Percentiles rank a stretch among this genome's conserved stretches.
Conservation (phyloP, 192 early-diverging fungal genomes). For the Podila minutissima region DNA sequence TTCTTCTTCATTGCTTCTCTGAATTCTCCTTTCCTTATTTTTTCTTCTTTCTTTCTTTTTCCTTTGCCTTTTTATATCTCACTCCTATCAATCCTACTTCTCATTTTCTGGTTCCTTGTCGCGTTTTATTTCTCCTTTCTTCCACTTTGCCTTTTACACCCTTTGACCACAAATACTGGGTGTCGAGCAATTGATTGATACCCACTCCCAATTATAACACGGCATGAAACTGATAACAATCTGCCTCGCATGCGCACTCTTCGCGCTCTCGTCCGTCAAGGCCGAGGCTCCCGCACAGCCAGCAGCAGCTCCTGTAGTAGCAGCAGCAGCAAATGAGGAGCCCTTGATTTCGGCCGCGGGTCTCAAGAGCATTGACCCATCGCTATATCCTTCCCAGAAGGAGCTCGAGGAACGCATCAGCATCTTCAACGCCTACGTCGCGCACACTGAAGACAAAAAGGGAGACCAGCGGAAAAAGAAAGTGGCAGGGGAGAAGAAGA, state of each 20-base stretch:
- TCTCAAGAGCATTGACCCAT: constrained; percentile 1
- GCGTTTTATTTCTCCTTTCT: too few relatives aligned
- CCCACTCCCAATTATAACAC: background rate
- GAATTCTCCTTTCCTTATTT: background rate
- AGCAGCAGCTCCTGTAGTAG: background rate
- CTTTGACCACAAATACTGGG: too few relatives aligned
- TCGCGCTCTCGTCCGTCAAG: background rate
- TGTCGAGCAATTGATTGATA: too few relatives aligned
- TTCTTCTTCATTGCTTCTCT: background rate
- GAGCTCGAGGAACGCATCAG: background rate
- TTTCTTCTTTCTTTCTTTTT: background rate
- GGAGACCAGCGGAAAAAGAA: background rate
- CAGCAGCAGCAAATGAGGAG: background rate
- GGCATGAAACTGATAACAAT: constrained; percentile 1
- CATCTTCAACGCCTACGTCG: constrained; percentile 5
- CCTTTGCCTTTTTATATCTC: background rate
- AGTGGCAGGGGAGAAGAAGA: background rate
- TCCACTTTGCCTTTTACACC: too few relatives aligned
- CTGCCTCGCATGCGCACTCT: background rate
- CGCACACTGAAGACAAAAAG: background rate
- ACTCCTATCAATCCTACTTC: background rate
- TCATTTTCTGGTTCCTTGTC: too few relatives aligned
- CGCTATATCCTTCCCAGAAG: background rate
- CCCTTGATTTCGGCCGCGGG: background rate
- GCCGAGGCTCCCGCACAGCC: background rate